Conservation (phyloP, 2,329 filamentous ascomycete species). For the Aureobasidium sp. region DNA sequence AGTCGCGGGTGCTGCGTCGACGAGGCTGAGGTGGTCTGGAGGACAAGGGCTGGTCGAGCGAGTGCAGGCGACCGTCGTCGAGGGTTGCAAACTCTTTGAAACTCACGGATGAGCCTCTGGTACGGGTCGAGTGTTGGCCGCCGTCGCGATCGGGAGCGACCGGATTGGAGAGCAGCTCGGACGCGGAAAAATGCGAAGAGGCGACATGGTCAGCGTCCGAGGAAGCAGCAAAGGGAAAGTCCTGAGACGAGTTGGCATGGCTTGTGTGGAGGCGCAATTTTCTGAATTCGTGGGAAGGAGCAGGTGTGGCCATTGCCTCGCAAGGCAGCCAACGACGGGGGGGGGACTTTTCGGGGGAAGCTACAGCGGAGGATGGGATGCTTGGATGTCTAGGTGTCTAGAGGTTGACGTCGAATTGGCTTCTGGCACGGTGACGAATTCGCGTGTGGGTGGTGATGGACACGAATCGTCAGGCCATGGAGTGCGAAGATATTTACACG, state of each 20-base stretch:
- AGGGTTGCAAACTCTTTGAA: constrained; percentile 33
- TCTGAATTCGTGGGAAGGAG: constrained; percentile 5
- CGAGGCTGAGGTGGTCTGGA: constrained; percentile 19
- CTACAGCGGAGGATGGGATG: not conserved
- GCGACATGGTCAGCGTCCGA: constrained; percentile 8
- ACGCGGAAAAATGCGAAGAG: not conserved
- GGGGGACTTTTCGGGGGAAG: not conserved
- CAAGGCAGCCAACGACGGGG: not conserved
- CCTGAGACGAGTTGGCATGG: not conserved
- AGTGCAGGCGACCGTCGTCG: constrained; percentile 31
- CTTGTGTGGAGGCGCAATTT: constrained; percentile 10
- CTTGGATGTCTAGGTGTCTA: not conserved
- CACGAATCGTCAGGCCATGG: not conserved
- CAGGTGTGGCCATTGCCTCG: constrained; percentile 7
- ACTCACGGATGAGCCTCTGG: constrained; percentile 31
- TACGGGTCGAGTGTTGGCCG: not conserved
- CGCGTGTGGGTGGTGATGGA: not conserved
- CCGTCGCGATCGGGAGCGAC: not conserved
- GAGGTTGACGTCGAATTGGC: not conserved
- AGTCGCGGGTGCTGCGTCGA: constrained; percentile 2
- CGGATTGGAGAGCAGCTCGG: not conserved
- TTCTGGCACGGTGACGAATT: not conserved
- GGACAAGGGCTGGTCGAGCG: constrained; percentile 30
- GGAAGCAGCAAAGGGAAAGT: constrained; percentile 2
- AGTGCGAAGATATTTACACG: not conserved